Conservation (phyloP, 306 rosid genomes). For the Corylus heterophylla region DNA sequence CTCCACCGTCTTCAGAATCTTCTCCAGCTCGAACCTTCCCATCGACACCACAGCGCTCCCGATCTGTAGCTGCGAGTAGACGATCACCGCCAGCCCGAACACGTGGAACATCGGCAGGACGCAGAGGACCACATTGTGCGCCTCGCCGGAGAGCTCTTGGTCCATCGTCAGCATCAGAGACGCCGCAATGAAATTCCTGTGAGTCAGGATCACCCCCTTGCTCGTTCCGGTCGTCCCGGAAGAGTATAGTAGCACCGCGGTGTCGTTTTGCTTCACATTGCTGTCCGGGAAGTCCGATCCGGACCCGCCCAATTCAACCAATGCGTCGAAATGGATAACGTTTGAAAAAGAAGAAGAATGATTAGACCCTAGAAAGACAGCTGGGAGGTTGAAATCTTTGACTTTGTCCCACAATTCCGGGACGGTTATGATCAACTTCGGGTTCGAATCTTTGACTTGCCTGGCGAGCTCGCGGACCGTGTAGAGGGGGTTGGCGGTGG, state of each 20-base stretch:
- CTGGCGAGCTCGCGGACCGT: conserved; percentile 64
- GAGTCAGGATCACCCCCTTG: conserved; percentile 81
- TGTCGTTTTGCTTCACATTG: conserved; percentile 52
- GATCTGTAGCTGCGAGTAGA: conserved; percentile 50
- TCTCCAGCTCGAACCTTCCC: conserved; percentile 57
- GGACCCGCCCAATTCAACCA: conserved; percentile 32
- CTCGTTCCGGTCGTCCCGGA: conserved; percentile 87
- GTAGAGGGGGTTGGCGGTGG: conserved; percentile 75
- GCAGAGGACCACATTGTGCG: conserved; percentile 49
- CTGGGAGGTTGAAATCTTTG: conserved; percentile 49
- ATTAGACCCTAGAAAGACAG: conserved; percentile 42
- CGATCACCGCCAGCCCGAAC: conserved; percentile 59
- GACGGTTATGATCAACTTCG: conserved; percentile 66
- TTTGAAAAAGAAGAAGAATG: conserved; percentile 10
- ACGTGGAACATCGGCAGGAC: conserved; percentile 90
- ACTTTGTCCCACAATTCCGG: conserved; percentile 64
- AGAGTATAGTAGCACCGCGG: conserved; percentile 77
- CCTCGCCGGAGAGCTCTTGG: conserved; percentile 43
- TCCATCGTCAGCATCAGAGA: conserved; percentile 59
- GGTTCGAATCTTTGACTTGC: conserved; percentile 68
- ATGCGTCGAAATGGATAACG: conserved; percentile 38
- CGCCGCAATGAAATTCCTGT: conserved; percentile 65
- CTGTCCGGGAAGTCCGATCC: conserved; percentile 48
- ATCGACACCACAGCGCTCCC: conserved; percentile 59
- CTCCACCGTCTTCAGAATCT: conserved; percentile 51